A percentile compares a stretch with the other conserved stretches of the same genome.
These are phyloP conservation scores for Blastobotrys petasosporus DNA, from an alignment of 1,139 yeast genomes.

Conservation along the genomic window DNA sequence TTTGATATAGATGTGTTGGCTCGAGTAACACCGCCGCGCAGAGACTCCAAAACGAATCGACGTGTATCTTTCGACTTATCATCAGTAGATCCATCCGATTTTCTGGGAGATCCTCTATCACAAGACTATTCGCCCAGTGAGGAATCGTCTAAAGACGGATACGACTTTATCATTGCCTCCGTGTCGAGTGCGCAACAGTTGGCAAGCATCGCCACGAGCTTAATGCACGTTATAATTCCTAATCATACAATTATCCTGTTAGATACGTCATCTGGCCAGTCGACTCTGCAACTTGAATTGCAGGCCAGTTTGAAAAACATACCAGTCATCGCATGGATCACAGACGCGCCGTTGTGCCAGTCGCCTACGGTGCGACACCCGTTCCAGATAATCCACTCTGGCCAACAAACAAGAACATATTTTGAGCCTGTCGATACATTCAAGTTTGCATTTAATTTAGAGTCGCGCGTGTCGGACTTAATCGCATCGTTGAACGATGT, in stretches of 20 bases:
- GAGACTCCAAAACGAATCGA: constrained; percentile 8
- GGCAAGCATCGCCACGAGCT: constrained; percentile 23
- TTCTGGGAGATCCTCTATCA: constrained; percentile 1
- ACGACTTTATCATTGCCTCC: constrained; percentile 28
- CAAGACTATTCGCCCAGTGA: neutral
- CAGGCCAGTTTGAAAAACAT: constrained; percentile 24
- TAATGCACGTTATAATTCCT: constrained; percentile 23
- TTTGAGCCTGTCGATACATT: constrained; percentile 11
- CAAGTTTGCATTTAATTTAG: no score
- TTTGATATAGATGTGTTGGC: constrained; percentile 15
- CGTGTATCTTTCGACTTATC: constrained; percentile 1
- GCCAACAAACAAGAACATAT: constrained; percentile 7
- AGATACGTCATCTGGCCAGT: constrained; percentile 28
- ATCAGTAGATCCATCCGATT: neutral
- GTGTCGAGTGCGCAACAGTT: constrained; percentile 28
- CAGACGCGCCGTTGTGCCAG: constrained; percentile 16
- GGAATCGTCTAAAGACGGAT: constrained; percentile 10
- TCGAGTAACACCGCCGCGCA: neutral
- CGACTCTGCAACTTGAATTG: constrained; percentile 28
- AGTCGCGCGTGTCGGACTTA: no score
- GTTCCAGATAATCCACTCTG: constrained; percentile 10
- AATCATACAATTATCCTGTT: constrained; percentile 28
- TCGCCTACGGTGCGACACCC: constrained; percentile 13
- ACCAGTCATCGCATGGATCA: constrained; percentile 25
- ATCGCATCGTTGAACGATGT: neutral